A percentile compares a stretch with the other conserved stretches of the same genome.
phyloP scores from a whole-genome alignment of 2,329 filamentous ascomycete genomes.

The Ascochyta viciae-villosae region DNA sequence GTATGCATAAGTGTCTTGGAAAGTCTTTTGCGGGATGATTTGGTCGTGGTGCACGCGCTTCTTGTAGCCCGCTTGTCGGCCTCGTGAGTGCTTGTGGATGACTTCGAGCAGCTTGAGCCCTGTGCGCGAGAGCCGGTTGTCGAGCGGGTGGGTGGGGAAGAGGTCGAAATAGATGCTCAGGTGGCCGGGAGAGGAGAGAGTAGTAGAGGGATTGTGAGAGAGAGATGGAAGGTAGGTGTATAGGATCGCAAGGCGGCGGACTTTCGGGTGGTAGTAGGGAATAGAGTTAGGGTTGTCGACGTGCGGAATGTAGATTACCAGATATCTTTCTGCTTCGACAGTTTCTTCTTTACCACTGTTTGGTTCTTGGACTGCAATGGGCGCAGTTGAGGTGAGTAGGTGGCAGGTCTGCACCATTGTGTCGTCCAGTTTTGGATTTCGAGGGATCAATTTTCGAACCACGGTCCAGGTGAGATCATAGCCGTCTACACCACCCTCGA shows the following conservation, averaged over 20 bases:
- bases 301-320: slow-evolving; percentile 84
- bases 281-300: slow-evolving; percentile 65
- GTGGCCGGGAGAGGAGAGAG: slow-evolving; percentile 45
- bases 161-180: slow-evolving; percentile 61
- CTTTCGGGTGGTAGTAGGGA: slow-evolving; percentile 87
- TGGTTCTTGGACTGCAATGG: slow-evolving; percentile 17
- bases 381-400: slow-evolving; percentile 60
- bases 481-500: slow-evolving; percentile 37
- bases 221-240: slow-evolving; percentile 63
- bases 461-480: slow-evolving; percentile 67
- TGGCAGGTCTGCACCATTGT: slow-evolving; percentile 84
- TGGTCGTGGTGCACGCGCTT: slow-evolving; percentile 87
- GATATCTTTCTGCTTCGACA: slow-evolving; percentile 50
- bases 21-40: slow-evolving; percentile 74
- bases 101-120: slow-evolving; percentile 72
- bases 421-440: slow-evolving; percentile 78
- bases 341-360: slow-evolving; percentile 35
- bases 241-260: slow-evolving; percentile 76
- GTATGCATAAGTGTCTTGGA: slow-evolving; percentile 82
- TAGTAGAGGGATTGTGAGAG: not conserved
- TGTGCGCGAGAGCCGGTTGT: slow-evolving; percentile 68
- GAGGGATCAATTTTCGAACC: slow-evolving; percentile 78
- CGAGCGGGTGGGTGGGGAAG: slow-evolving; percentile 50
- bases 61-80: slow-evolving; percentile 69
- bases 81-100: slow-evolving; percentile 76